Evolutionary conservation across 129 eudicot genomes (phyloP).

Genomic region (Dittrichia graveolens): DNA sequence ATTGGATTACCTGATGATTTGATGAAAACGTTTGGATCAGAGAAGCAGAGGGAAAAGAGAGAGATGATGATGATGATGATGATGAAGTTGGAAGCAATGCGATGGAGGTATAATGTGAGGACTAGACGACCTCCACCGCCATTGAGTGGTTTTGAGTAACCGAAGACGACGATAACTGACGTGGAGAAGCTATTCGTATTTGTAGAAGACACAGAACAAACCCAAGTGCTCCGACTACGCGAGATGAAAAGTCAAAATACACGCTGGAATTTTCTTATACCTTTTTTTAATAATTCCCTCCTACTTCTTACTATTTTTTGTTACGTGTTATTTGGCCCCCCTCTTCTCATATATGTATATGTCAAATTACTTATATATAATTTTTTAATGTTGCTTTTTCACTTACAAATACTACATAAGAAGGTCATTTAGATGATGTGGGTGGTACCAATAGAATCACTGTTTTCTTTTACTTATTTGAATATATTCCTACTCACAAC

Average conservation of each 20-base stretch:
- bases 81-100: conserved; percentile 3
- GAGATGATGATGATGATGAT: not conserved
- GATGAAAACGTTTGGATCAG: conserved; percentile 27
- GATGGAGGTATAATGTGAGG: conserved; percentile 19
- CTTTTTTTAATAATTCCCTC: not conserved
- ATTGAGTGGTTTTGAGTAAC: conserved; percentile 28
- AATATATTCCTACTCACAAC: no score
- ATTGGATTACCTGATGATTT: conserved; percentile 28
- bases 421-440: no score
- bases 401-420: no score
- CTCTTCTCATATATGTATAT: no score
- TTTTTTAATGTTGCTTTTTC: no score
- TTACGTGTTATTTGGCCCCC: no score
- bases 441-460: no score
- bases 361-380: no score
- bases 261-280: no score
- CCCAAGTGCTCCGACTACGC: conserved; percentile 13
- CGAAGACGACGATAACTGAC: conserved; percentile 31
- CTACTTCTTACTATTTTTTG: no score
- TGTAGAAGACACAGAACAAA: not conserved
- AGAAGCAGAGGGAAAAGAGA: not conserved
- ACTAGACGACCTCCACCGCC: conserved; percentile 36
- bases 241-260: not conserved
- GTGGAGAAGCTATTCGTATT: conserved; percentile 21
- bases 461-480: no score